Percentiles rank a stretch among this genome's conserved stretches.
Conservation (phyloP, 352 stramenopile genomes). For the Globisporangium splendens region DNA sequence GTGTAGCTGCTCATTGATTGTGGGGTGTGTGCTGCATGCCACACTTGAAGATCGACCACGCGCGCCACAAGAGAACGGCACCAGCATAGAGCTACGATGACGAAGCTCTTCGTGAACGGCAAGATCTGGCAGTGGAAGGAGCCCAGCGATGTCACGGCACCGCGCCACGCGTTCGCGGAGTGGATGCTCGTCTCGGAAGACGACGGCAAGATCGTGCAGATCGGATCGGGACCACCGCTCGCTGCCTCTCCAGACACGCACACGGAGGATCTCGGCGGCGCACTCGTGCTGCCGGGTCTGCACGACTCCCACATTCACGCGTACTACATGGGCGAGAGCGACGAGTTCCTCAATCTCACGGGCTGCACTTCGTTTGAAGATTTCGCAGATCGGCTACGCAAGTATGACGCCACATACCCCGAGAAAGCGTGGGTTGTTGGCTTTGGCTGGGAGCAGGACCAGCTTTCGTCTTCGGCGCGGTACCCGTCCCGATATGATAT, state of each 20-base stretch:
- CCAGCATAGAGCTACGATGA: constrained; percentile 11
- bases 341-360: constrained; percentile 80
- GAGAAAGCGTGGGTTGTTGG: constrained; percentile 79
- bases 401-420: constrained; percentile 58
- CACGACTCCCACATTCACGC: constrained; percentile 89
- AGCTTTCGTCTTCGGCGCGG: constrained; percentile 47
- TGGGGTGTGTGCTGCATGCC: background rate
- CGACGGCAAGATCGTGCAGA: constrained; percentile 32
- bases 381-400: constrained; percentile 42
- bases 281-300: constrained; percentile 80
- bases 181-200: constrained; percentile 58
- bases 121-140: constrained; percentile 69
- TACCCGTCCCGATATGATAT: constrained; percentile 79
- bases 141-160: constrained; percentile 1
- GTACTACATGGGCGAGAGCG: constrained; percentile 77
- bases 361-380: constrained; percentile 74
- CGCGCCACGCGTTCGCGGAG: constrained; percentile 23
- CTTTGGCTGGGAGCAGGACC: constrained; percentile 85
- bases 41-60: constrained; percentile 12
- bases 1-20: constrained; percentile 4
- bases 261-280: constrained; percentile 44
- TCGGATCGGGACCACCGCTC: constrained; percentile 23
- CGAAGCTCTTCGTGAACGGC: constrained; percentile 54
- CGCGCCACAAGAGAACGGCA: background rate
- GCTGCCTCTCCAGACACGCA: constrained; percentile 6